A percentile compares a stretch with the other conserved stretches of the same genome.
These are phyloP conservation scores for Kwoniella shandongensis DNA, from an alignment of 768 basidiomycete genomes.

Conservation along the genomic window DNA sequence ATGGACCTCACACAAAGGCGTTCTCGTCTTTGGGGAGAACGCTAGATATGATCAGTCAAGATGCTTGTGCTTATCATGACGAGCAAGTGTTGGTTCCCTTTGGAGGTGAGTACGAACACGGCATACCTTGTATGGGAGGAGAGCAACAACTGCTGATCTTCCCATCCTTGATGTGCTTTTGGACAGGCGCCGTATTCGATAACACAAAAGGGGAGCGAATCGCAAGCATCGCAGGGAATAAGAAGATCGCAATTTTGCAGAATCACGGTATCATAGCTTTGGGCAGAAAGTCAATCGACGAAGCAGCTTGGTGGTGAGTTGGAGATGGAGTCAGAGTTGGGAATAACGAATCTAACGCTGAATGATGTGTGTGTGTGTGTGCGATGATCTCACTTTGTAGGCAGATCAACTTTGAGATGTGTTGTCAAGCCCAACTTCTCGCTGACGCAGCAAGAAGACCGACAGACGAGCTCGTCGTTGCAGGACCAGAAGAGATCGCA, in stretches of 20 bases:
- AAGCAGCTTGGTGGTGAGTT: conserved; percentile 40
- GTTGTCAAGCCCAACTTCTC: conserved; percentile 36
- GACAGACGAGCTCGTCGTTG: conserved; percentile 16
- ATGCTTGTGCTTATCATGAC: conserved; percentile 34
- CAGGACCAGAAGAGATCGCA: conserved; percentile 26
- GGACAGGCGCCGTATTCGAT: conserved; percentile 37
- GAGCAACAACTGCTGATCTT: too few relatives aligned
- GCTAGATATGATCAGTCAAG: conserved; percentile 37
- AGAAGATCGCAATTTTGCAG: conserved; percentile 33
- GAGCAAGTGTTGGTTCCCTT: conserved; percentile 33
- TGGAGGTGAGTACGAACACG: conserved; percentile 30
- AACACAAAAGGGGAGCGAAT: conserved; percentile 32
- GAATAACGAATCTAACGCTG: too few relatives aligned
- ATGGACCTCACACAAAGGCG: conserved; percentile 40
- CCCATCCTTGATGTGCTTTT: too few relatives aligned
- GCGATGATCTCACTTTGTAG: neutral
- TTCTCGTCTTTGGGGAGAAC: conserved; percentile 32
- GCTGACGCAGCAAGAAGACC: conserved; percentile 29
- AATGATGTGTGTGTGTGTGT: too few relatives aligned
- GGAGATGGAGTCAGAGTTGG: too few relatives aligned
- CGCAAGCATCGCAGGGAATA: conserved; percentile 15
- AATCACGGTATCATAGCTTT: conserved; percentile 32
- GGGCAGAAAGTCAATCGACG: conserved; percentile 34
- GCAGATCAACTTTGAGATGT: conserved; percentile 41
- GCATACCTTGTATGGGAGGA: too few relatives aligned